phyloP scores from a whole-genome alignment of 352 stramenopile species.

The Pythium inflatum region DNA sequence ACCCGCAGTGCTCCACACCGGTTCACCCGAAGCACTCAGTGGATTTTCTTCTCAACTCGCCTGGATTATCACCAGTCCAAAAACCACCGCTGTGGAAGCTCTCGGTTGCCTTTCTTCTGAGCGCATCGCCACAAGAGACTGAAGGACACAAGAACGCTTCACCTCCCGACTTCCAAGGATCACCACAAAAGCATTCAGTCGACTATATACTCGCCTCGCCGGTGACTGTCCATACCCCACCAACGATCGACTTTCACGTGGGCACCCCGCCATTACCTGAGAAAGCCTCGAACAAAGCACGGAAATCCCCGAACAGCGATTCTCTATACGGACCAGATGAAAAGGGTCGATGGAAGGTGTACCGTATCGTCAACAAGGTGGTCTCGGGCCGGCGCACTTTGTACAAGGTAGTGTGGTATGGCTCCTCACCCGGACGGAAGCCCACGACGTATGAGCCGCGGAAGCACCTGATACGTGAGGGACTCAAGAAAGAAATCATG shows the following conservation, averaged over 20 bases:
- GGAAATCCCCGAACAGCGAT: not conserved
- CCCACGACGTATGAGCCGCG: constrained; percentile 4
- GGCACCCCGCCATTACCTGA: not conserved
- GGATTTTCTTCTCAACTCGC: not conserved
- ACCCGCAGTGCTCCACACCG: not conserved
- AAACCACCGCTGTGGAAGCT: not conserved
- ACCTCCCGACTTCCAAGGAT: too few relatives aligned
- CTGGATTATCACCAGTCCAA: not conserved
- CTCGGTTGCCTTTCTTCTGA: too few relatives aligned
- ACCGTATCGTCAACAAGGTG: constrained; percentile 6
- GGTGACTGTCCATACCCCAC: too few relatives aligned
- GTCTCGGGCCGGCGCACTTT: not conserved
- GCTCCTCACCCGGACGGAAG: not conserved
- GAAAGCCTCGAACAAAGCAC: not conserved
- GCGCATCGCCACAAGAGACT: too few relatives aligned
- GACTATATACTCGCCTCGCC: too few relatives aligned
- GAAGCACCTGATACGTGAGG: not conserved
- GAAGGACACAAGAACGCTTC: too few relatives aligned
- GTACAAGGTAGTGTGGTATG: constrained; percentile 13
- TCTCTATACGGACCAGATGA: constrained; percentile 12
- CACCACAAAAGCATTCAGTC: too few relatives aligned
- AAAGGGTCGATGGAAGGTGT: constrained; percentile 13
- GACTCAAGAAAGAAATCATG: not conserved
- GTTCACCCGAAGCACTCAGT: not conserved
- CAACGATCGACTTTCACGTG: not conserved